Conservation (phyloP, 2,329 filamentous ascomycete genomes). For the Ophiostoma pallidulum region DNA sequence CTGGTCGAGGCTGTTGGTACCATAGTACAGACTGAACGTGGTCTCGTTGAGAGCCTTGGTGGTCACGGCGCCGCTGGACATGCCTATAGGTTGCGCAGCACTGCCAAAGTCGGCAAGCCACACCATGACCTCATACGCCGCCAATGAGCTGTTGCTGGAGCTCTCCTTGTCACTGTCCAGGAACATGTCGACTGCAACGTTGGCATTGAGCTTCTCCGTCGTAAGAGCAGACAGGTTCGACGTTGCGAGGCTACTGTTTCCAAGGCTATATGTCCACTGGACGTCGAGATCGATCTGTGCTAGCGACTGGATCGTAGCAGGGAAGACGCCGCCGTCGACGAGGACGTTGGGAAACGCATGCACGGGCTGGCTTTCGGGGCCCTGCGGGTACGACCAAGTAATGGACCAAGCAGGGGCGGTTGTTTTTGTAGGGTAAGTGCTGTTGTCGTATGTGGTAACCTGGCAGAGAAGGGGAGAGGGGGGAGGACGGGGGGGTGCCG, state of each 20-base stretch:
- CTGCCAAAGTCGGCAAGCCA: constrained; percentile 14
- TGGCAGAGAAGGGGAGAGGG: constrained; percentile 16
- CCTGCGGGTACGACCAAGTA: constrained; percentile 43
- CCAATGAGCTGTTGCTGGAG: constrained; percentile 31
- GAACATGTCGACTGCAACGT: constrained; percentile 52
- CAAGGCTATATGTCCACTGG: constrained; percentile 40
- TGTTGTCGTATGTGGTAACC: constrained; percentile 41
- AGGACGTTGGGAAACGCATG: constrained; percentile 47
- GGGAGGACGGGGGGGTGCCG: neutral
- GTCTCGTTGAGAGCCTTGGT: constrained; percentile 32
- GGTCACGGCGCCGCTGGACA: constrained; percentile 22
- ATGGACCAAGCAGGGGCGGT: constrained; percentile 40
- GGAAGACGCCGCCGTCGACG: constrained; percentile 35
- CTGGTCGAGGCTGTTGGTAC: constrained; percentile 31
- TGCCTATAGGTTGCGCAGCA: constrained; percentile 27
- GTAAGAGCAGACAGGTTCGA: constrained; percentile 28
- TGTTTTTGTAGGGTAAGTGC: constrained; percentile 36
- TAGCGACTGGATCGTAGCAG: constrained; percentile 31
- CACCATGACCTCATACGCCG: constrained; percentile 29
- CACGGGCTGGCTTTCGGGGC: constrained; percentile 34
- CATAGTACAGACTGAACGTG: constrained; percentile 34
- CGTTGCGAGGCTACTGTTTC: constrained; percentile 29
- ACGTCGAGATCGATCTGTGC: constrained; percentile 34
- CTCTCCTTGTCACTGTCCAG: constrained; percentile 35
- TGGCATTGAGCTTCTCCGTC: constrained; percentile 35